phyloP scores from a whole-genome alignment of 208 protist genomes.

The Crithidia brevicula region DNA sequence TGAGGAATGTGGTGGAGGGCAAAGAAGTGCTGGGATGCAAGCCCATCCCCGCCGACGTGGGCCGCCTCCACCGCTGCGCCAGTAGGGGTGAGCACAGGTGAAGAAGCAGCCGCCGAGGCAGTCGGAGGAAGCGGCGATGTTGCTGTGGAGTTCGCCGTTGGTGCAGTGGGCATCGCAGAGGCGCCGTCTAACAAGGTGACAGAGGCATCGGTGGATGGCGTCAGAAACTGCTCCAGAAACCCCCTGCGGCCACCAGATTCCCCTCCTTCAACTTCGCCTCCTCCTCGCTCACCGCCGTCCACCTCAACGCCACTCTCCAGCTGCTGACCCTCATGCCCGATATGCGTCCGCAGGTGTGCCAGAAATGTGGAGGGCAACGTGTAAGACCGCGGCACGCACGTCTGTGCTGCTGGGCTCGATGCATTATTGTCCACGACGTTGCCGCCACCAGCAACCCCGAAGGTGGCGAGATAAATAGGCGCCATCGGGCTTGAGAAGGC shows the following conservation, averaged over 20 bases:
- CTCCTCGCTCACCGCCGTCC: background rate
- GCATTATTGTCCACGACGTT: background rate
- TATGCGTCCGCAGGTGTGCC: background rate
- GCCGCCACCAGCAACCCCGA: background rate
- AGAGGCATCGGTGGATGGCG: background rate
- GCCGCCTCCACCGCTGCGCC: no score
- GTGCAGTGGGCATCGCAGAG: background rate
- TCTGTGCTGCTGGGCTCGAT: no score
- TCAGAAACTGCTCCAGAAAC: background rate
- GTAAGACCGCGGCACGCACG: background rate
- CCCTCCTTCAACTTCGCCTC: background rate
- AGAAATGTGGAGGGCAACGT: constrained; percentile 24
- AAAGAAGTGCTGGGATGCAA: background rate
- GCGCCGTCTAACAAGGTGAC: background rate
- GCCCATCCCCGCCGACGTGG: no score
- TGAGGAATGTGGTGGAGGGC: background rate
- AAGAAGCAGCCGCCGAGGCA: no score
- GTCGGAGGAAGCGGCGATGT: no score
- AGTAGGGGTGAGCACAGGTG: no score
- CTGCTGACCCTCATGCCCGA: background rate
- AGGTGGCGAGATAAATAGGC: constrained; percentile 1
- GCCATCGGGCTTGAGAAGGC: background rate
- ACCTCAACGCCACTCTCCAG: background rate
- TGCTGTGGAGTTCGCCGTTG: background rate
- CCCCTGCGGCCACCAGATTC: background rate